Evolutionary conservation across 2,329 filamentous ascomycete genomes (phyloP), one percentile per base, ranked within the genome.

Genomic region (Hypoxylon sp.): DNA sequence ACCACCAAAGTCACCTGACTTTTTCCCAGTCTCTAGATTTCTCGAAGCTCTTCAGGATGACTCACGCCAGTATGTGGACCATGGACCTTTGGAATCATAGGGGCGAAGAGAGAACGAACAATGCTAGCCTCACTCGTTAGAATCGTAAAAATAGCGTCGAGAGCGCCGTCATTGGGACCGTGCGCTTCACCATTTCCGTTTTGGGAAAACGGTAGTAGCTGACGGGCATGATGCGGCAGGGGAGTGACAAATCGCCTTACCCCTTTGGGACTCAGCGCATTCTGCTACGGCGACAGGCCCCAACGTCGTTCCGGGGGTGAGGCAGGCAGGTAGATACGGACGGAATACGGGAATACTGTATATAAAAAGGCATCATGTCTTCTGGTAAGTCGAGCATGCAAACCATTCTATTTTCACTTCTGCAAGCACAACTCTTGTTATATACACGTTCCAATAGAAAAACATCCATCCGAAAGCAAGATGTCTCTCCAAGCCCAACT

Each of bases 151-250:
- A 40, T 40, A 11, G 16, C 16, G 3, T 40, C 11, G 20, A 14
- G 14, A 9, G 7, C 11, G 36, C n/a, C 36, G 36, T 40, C 36
- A 40, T 9, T 40, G n/a, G 36, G 8, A 18, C 36, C 8, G 20
- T 9, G 36, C 36, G 8, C 32, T 9, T 26, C 16, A 4, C 22
- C 11, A 22, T 14, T 4, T 49, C n/a, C 51, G 24, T 53, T 53
- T 53, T 53, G 16, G 51, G 51, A 20, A 44, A 53, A 40, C n/a
- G 49, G 49, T 51, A 26, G n/a, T 20, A 38, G 50, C 36, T 52
- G 50, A 52, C 50, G 50, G 36, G 26, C 50, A 52, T 52, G n/a
- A 52, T 42, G 50, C 50, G 33, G 22, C 32, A 52, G 7, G 51
- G 51, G 26, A 20, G 24, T 53, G 51, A 53, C 51, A 53, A 53